Conservation (phyloP, 2,329 filamentous ascomycete genomes). For the Saccharata proteae region DNA sequence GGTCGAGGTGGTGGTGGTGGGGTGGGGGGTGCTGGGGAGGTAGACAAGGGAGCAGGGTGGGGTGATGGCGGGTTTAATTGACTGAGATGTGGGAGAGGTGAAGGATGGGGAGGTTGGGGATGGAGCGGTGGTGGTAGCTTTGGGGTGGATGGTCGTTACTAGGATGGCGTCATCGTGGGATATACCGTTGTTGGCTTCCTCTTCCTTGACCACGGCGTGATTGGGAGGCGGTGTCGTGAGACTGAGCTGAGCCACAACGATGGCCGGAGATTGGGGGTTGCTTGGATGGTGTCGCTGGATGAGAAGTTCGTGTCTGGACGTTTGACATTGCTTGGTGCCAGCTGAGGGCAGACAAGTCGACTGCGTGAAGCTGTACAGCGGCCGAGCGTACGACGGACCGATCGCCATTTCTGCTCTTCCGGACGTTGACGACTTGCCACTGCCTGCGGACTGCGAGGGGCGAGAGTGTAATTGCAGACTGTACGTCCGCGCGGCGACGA, state of each 20-base stretch:
- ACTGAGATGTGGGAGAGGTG: slow-evolving; percentile 56
- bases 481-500: slow-evolving; percentile 21
- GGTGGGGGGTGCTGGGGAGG: slow-evolving; percentile 23
- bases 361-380: slow-evolving; percentile 56
- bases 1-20: slow-evolving; percentile 21
- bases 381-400: slow-evolving; percentile 56
- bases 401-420: slow-evolving; percentile 37
- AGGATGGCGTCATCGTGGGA: slow-evolving; percentile 1
- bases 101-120: slow-evolving; percentile 50
- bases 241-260: slow-evolving; percentile 27
- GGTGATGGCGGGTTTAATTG: too few relatives aligned
- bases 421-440: background rate
- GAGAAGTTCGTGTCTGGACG: slow-evolving; percentile 33
- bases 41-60: slow-evolving; percentile 62
- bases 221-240: slow-evolving; percentile 26
- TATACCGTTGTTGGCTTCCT: background rate
- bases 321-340: slow-evolving; percentile 11
- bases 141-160: slow-evolving; percentile 32
- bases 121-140: slow-evolving; percentile 39
- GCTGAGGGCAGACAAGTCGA: too few relatives aligned
- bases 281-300: slow-evolving; percentile 28
- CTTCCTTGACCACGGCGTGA: slow-evolving; percentile 3
- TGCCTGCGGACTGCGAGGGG: slow-evolving; percentile 26
- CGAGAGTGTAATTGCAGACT: slow-evolving; percentile 29
- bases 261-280: slow-evolving; percentile 19